Evolutionary conservation across 352 stramenopile genomes (phyloP), one percentile per base, ranked within the genome.

Genomic region (Globisporangium emineosum): DNA sequence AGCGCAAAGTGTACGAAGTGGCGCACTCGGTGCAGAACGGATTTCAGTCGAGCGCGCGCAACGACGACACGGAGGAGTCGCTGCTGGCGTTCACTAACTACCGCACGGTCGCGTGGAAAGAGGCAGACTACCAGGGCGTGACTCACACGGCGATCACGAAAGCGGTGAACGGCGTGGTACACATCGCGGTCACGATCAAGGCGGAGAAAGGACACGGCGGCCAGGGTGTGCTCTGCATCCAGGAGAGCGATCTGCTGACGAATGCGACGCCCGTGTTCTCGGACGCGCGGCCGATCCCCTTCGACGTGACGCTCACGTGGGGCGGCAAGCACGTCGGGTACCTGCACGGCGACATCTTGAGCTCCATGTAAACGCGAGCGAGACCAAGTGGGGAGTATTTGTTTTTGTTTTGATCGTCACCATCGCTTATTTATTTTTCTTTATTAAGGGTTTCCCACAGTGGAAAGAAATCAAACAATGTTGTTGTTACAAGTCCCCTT

Each of bases 1-100:
- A 86, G 51, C 75, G 76, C 25, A 84, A 87, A 53, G 70, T 84
- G 2, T 73, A 83, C 57, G 76, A 83, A 45, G 76, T 83, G 30
- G 76, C 76, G 5, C 72, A 81, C 59, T 79, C 73, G 25, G 76
- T 83, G 17, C 70, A 79, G 42, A 79, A 65, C 40, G 76, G 76
- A 3, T 83, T 83, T 64, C 73, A 81, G 47, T 70, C 72, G 27
- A 80, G 69, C 53, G 72, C 70, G 8, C 57, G 50, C 10, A 63
- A 75, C 42, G 71, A 78, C 57, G 73, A 78, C 33, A 43, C 33
- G 0, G 73, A 83, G 29, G 76, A 83, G 27, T 72, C 76, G 21
- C 68, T 69, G 30, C 65, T 83, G 33, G 76, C 76, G 49, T 81
- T 79, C 60, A 83, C 74, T 3, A 83, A 83, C 57, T 81, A 68